Percentiles rank a stretch among this genome's conserved stretches.
Conservation (phyloP, 2,329 filamentous ascomycete species). For the Raffaelea arxii region DNA sequence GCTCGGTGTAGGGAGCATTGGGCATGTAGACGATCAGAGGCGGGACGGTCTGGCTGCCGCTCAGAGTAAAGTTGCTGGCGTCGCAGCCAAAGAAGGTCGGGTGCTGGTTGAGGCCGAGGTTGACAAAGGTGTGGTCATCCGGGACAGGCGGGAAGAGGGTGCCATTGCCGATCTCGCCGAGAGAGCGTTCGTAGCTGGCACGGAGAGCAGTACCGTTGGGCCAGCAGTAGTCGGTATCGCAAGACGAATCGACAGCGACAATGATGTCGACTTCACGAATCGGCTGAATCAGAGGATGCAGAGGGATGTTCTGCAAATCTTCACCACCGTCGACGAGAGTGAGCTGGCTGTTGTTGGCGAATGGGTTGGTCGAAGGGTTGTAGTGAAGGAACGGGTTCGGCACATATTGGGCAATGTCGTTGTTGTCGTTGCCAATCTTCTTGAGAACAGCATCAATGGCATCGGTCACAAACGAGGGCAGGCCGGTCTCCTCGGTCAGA, state of each 20-base stretch:
- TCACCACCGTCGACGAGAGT: constrained; percentile 40
- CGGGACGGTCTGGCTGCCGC: constrained; percentile 11
- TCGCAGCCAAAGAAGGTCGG: constrained; percentile 57
- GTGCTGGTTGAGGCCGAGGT: constrained; percentile 46
- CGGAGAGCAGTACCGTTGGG: constrained; percentile 51
- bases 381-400: constrained; percentile 53
- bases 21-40: constrained; percentile 57
- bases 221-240: constrained; percentile 48
- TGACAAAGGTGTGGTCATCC: constrained; percentile 43
- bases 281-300: constrained; percentile 40
- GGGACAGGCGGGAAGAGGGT: constrained; percentile 51
- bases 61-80: constrained; percentile 21
- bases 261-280: constrained; percentile 49
- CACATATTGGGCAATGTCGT: constrained; percentile 40
- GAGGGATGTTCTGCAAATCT: constrained; percentile 39
- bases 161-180: constrained; percentile 36
- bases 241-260: constrained; percentile 54
- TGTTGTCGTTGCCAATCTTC: constrained; percentile 40
- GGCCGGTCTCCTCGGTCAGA: constrained; percentile 32
- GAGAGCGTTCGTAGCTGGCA: constrained; percentile 46
- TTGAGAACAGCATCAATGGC: constrained; percentile 43
- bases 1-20: constrained; percentile 68
- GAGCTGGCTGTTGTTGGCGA: constrained; percentile 26
- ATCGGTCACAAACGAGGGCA: constrained; percentile 39
- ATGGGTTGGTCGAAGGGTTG: constrained; percentile 29